Evolutionary conservation across 352 stramenopile genomes (phyloP).

Genomic region (Pythium volutum): DNA sequence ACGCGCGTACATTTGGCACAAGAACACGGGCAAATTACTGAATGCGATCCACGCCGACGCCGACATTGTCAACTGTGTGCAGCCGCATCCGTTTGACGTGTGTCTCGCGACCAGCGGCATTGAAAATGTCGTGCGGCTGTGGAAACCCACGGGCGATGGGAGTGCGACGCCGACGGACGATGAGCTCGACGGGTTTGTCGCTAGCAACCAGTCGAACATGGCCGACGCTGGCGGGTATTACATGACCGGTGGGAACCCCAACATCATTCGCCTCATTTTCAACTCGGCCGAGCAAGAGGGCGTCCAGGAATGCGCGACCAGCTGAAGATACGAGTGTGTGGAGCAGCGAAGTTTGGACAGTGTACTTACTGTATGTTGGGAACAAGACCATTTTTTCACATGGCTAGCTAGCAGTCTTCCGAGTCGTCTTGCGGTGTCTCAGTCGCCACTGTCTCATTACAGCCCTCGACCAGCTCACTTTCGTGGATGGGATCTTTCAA

Average conservation of each 20-base stretch:
- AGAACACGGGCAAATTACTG: conserved; percentile 70
- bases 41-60: conserved; percentile 81
- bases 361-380: not conserved
- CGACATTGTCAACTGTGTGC: conserved; percentile 89
- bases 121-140: conserved; percentile 78
- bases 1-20: conserved; percentile 84
- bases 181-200: conserved; percentile 51
- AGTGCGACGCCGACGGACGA: conserved; percentile 40
- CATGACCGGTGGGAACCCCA: conserved; percentile 39
- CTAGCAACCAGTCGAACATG: conserved; percentile 70
- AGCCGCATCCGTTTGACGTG: conserved; percentile 70
- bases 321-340: too few relatives aligned
- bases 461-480: not conserved
- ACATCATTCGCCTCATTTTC: conserved; percentile 72
- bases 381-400: not conserved
- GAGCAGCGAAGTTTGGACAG: too few relatives aligned
- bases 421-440: not conserved
- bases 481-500: not conserved
- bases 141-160: conserved; percentile 50
- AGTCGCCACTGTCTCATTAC: not conserved
- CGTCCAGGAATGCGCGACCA: conserved; percentile 68
- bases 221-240: conserved; percentile 43
- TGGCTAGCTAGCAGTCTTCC: not conserved
- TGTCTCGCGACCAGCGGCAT: conserved; percentile 83
- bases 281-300: conserved; percentile 55